These are phyloP conservation scores for Pseudogymnoascus sp. DNA, from an alignment of 2,329 filamentous ascomycete species.

Conservation along the genomic window DNA sequence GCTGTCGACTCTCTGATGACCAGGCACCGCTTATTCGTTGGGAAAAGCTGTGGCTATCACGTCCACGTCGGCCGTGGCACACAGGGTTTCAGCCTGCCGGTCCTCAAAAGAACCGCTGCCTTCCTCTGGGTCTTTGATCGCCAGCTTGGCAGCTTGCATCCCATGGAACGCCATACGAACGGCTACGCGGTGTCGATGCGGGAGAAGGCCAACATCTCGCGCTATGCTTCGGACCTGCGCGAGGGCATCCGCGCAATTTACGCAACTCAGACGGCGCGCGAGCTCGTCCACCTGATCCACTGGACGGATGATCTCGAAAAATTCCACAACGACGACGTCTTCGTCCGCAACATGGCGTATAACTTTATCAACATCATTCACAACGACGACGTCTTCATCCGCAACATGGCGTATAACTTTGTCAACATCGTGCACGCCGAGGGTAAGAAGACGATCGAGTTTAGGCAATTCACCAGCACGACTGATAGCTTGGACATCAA, in stretches of 20 bases:
- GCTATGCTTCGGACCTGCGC: not conserved
- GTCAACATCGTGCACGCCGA: not conserved
- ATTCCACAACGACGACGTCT: not conserved
- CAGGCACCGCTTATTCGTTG: conserved; percentile 18
- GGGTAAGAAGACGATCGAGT: not conserved
- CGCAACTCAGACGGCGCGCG: not conserved
- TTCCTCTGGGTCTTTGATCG: conserved; percentile 23
- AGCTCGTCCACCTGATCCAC: not conserved
- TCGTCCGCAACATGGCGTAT: not conserved
- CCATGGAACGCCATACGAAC: not conserved
- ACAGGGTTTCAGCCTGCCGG: conserved; percentile 18
- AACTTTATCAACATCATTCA: too few species aligned
- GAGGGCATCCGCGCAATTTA: not conserved
- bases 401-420: not conserved
- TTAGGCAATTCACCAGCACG: not conserved
- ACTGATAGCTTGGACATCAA: not conserved
- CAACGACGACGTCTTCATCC: not conserved
- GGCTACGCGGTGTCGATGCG: not conserved
- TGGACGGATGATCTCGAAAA: not conserved
- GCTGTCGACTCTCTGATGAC: conserved; percentile 10
- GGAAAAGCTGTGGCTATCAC: conserved; percentile 22
- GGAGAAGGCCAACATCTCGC: not conserved
- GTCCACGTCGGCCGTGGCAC: conserved; percentile 25
- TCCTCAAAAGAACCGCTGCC: conserved; percentile 24
- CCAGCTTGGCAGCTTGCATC: conserved; percentile 23